Evolutionary conservation across 2,329 filamentous ascomycete species (phyloP).

Genomic region (Aspergillus piperis): DNA sequence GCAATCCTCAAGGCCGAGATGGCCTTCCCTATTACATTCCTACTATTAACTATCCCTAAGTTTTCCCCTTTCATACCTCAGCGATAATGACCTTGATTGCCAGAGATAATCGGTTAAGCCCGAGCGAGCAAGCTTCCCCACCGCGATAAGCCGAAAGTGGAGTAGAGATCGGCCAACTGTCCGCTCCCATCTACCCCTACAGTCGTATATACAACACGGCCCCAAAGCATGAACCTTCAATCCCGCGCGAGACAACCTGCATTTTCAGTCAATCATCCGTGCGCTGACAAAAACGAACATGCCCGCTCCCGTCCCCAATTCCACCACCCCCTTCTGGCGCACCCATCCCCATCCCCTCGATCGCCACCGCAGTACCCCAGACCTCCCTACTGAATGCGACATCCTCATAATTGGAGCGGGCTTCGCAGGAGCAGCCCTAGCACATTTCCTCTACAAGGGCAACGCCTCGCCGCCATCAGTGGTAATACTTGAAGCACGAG

Average conservation of each 20-base stretch:
- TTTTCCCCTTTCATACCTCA: neutral
- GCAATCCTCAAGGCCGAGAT: too few species aligned
- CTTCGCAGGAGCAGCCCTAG: constrained; percentile 46
- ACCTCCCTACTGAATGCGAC: constrained; percentile 43
- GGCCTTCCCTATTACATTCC: too few species aligned
- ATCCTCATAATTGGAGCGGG: constrained; percentile 52
- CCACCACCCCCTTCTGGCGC: constrained; percentile 14
- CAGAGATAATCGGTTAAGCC: neutral
- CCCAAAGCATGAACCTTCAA: too few species aligned
- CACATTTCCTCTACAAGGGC: constrained; percentile 42
- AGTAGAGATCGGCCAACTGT: neutral
- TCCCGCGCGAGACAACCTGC: too few species aligned
- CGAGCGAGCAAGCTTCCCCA: neutral
- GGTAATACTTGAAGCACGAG: constrained; percentile 43
- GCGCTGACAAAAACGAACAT: neutral
- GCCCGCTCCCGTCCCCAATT: neutral
- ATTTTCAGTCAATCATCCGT: too few species aligned
- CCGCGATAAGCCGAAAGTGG: neutral
- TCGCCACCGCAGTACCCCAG: constrained; percentile 12
- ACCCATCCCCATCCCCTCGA: constrained; percentile 13
- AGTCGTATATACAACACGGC: too few species aligned
- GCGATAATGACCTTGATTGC: neutral
- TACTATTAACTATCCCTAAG: too few species aligned
- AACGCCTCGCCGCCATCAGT: constrained; percentile 25
- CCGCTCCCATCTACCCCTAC: neutral